Evolutionary conservation across 495 filamentous ascomycete species (phyloP).

Genomic region (Darksidea phi): DNA sequence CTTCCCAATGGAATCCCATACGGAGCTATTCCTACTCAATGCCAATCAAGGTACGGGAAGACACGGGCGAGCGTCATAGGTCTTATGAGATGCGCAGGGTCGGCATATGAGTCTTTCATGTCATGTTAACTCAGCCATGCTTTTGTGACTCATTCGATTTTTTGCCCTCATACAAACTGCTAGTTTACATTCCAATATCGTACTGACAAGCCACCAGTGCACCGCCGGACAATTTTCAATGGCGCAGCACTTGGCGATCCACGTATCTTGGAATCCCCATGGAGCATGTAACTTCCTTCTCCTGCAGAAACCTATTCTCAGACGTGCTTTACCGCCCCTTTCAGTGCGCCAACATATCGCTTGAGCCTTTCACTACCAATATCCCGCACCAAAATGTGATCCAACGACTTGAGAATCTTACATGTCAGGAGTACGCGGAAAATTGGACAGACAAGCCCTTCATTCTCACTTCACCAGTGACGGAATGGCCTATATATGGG

Average conservation of each 20-base stretch:
- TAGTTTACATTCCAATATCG: background rate
- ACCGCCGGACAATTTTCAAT: conserved; percentile 54
- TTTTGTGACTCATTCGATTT: background rate
- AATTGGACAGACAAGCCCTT: conserved; percentile 82
- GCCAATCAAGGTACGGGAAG: too few species aligned
- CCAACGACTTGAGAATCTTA: conserved; percentile 63
- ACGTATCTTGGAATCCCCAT: conserved; percentile 67
- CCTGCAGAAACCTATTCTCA: conserved; percentile 81
- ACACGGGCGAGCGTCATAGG: too few species aligned
- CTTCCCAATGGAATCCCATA: too few species aligned
- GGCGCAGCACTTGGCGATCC: conserved; percentile 84
- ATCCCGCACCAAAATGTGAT: conserved; percentile 78
- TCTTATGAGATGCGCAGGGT: too few species aligned
- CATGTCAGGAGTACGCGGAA: conserved; percentile 67
- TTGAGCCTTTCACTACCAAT: conserved; percentile 62
- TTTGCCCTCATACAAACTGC: conserved; percentile 10
- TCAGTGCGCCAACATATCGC: conserved; percentile 73
- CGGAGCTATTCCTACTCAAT: too few species aligned
- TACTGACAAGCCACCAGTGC: conserved; percentile 34
- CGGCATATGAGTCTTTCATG: too few species aligned
- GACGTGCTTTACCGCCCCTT: conserved; percentile 90
- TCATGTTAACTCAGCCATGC: too few species aligned
- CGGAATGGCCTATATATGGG: conserved; percentile 74
- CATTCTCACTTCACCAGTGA: conserved; percentile 82
- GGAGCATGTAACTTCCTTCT: conserved; percentile 52